Base-by-base conservation (phyloP, 139 green algal genomes). In the Chlorella sp. region DNA sequence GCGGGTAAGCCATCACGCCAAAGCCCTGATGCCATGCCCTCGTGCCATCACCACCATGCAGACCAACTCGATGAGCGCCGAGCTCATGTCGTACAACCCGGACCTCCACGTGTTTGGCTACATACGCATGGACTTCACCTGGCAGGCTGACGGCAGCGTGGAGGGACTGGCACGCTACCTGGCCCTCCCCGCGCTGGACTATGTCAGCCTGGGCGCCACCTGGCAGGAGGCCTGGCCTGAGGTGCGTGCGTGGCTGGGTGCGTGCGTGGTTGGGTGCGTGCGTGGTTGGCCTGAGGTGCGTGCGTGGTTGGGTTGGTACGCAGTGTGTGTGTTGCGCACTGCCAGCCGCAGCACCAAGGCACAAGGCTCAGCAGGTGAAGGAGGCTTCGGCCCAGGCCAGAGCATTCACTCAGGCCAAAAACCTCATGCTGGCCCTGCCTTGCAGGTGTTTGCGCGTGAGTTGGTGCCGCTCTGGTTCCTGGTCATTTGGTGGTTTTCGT, bases 381-480 rank as follows among this genome's bases (percentile, higher is more conserved):
- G n/a, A n/a, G n/a, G n/a, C n/a, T n/a, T n/a, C n/a, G n/a, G n/a
- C n/a, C n/a, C n/a, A n/a, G n/a, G n/a, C n/a, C n/a, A n/a, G n/a
- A n/a, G n/a, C n/a, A n/a, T n/a, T n/a, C n/a, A n/a, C n/a, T n/a
- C n/a, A n/a, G n/a, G n/a, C n/a, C n/a, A n/a, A n/a, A n/a, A n/a
- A n/a, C n/a, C n/a, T n/a, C n/a, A n/a, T n/a, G n/a, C n/a, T n/a
- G n/a, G n/a, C n/a, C n/a, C n/a, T n/a, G n/a, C n/a, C n/a, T 20
- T 74, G n/a, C 59, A 59, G 4, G 67, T 70, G 5, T 36, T 79
- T 23, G 10, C n/a, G 20, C 66, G 36, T n/a, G 20, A 60, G 74
- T 27, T 80, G 3, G 36, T 75, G 33, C 74, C 74, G 22, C 69
- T 80, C 27, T 80, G 74, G 74, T 23, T 80, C 31, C 62, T 80